A percentile compares a stretch with the other conserved stretches of the same genome.
These are phyloP conservation scores for Penicillium simplicissimum DNA, from an alignment of 495 filamentous ascomycete genomes.

Conservation along the genomic window DNA sequence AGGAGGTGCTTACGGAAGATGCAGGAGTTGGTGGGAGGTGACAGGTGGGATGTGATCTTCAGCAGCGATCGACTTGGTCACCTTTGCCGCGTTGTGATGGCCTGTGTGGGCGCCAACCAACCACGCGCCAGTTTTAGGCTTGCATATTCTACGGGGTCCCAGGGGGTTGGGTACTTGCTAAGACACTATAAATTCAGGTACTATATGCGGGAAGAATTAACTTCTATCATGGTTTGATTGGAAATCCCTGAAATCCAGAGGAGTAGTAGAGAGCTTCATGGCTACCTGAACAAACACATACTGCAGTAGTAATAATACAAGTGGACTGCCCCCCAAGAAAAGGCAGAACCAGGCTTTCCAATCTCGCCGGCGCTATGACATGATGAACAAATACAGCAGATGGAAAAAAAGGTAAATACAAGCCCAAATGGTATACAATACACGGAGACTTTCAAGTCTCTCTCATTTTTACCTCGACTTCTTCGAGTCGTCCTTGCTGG, in stretches of 20 bases:
- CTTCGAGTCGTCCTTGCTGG: constrained; percentile 39
- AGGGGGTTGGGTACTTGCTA: neutral
- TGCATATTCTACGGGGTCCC: neutral
- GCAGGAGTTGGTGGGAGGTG: constrained; percentile 9
- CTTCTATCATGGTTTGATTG: neutral
- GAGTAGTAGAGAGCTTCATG: constrained; percentile 29
- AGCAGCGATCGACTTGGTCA: constrained; percentile 7
- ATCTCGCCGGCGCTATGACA: constrained; percentile 52
- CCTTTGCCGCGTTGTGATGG: constrained; percentile 10
- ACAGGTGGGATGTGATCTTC: constrained; percentile 28
- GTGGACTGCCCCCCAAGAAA: constrained; percentile 13
- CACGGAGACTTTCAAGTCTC: constrained; percentile 26
- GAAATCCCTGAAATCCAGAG: constrained; percentile 3
- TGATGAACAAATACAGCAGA: constrained; percentile 24
- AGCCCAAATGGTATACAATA: constrained; percentile 30
- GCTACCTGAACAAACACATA: constrained; percentile 17
- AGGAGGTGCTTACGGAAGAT: neutral
- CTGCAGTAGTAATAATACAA: constrained; percentile 27
- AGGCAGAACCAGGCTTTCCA: constrained; percentile 28
- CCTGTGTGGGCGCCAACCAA: constrained; percentile 21
- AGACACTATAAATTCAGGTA: neutral
- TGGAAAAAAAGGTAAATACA: constrained; percentile 37
- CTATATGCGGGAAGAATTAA: neutral
- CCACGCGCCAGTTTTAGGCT: neutral
- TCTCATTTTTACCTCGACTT: constrained; percentile 51